Evolutionary conservation across 2,329 filamentous ascomycete genomes (phyloP).

Genomic region (Colletotrichum sojae): DNA sequence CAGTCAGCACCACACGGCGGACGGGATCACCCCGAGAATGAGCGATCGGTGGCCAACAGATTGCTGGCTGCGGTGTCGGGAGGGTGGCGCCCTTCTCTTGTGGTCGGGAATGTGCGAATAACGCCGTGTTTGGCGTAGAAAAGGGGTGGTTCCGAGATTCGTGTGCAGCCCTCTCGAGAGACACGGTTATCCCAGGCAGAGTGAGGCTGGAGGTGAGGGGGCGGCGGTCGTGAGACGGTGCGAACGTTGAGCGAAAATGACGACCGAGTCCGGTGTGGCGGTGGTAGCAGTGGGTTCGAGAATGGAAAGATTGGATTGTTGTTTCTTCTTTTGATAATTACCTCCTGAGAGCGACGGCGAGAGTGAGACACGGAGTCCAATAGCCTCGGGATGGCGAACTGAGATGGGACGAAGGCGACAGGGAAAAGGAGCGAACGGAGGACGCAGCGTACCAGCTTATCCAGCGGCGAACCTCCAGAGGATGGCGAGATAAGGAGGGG

Average conservation of each 20-base stretch:
- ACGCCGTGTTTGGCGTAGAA: constrained; percentile 25
- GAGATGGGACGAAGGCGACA: constrained; percentile 16
- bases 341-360: constrained; percentile 11
- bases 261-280: constrained; percentile 16
- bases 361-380: constrained; percentile 31
- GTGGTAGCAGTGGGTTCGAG: constrained; percentile 3
- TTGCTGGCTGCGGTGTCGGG: constrained; percentile 3
- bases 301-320: constrained; percentile 22
- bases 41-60: constrained; percentile 30
- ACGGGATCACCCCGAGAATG: constrained; percentile 31
- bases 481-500: background rate
- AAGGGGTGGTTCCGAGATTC: constrained; percentile 25
- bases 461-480: constrained; percentile 23
- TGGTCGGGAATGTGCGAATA: background rate
- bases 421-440: constrained; percentile 31
- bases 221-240: constrained; percentile 22
- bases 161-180: constrained; percentile 19
- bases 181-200: constrained; percentile 36
- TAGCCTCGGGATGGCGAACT: constrained; percentile 26
- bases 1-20: constrained; percentile 24
- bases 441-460: constrained; percentile 27
- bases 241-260: background rate
- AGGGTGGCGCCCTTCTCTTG: background rate
- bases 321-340: background rate
- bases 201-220: constrained; percentile 15